A percentile compares a stretch with the other conserved stretches of the same genome.
These are phyloP conservation scores for Xylaria venustula DNA, from an alignment of 495 filamentous ascomycete species.

Conservation along the genomic window DNA sequence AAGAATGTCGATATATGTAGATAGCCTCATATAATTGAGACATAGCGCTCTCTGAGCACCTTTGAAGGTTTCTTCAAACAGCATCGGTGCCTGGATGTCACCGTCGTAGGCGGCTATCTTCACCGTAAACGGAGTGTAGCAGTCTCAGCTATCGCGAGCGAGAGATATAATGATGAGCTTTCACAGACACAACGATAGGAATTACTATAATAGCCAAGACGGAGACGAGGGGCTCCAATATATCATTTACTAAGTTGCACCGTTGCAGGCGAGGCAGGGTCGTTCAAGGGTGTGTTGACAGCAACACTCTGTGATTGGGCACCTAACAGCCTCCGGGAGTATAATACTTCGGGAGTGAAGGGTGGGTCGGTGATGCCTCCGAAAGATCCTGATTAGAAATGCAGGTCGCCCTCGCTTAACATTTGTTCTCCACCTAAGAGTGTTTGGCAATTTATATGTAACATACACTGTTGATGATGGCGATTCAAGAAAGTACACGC, in stretches of 20 bases:
- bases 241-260: not conserved
- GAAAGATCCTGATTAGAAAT: not conserved
- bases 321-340: not conserved
- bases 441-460: no score
- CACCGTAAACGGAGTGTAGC: not conserved
- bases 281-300: conserved; percentile 1
- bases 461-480: no score
- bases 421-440: not conserved
- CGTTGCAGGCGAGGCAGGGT: not conserved
- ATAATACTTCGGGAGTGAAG: not conserved
- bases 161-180: not conserved
- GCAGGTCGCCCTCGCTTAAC: not conserved
- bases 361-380: not conserved
- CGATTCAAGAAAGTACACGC: no score
- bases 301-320: not conserved
- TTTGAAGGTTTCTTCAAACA: not conserved
- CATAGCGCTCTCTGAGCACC: not conserved
- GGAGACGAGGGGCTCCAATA: not conserved
- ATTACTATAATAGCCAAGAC: not conserved
- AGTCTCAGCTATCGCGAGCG: not conserved
- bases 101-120: conserved; percentile 7
- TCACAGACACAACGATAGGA: not conserved
- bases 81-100: conserved; percentile 1
- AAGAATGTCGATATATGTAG: not conserved
- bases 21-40: not conserved